Evolutionary conservation across 1,284 basidiomycete genomes (phyloP).

Genomic region (Anthracocystis panici-leucophaei): DNA sequence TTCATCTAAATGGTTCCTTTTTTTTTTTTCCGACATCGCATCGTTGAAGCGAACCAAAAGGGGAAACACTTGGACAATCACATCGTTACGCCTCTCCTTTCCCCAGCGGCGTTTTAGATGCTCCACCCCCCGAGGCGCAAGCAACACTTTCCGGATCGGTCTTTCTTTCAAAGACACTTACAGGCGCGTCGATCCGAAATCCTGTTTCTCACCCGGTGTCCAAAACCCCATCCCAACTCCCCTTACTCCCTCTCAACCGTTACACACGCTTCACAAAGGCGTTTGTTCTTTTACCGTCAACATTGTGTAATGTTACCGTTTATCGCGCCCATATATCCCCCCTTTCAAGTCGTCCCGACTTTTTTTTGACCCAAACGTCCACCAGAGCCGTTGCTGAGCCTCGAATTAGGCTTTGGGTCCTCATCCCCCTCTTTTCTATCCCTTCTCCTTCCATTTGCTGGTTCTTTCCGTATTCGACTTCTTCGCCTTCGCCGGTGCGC

Average conservation of each 20-base stretch:
- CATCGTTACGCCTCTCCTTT: background rate
- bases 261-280: background rate
- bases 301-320: conserved; percentile 43
- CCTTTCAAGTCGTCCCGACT: background rate
- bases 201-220: background rate
- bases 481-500: too few relatives aligned
- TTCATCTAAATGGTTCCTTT: conserved; percentile 54
- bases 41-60: background rate
- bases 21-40: too few relatives aligned
- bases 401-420: conserved; percentile 57
- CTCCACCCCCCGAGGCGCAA: too few relatives aligned
- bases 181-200: background rate
- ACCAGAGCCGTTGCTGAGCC: conserved; percentile 47
- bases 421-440: background rate
- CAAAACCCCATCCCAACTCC: background rate
- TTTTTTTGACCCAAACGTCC: conserved; percentile 45
- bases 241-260: background rate
- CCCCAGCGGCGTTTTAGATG: background rate
- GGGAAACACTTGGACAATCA: background rate
- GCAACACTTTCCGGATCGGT: too few relatives aligned
- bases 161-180: background rate
- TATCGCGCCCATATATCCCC: conserved; percentile 36
- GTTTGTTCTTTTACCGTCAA: conserved; percentile 7
- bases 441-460: background rate
- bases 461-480: too few relatives aligned